Evolutionary conservation across 345 rosid species (phyloP).

Genomic region (Murraya paniculata): DNA sequence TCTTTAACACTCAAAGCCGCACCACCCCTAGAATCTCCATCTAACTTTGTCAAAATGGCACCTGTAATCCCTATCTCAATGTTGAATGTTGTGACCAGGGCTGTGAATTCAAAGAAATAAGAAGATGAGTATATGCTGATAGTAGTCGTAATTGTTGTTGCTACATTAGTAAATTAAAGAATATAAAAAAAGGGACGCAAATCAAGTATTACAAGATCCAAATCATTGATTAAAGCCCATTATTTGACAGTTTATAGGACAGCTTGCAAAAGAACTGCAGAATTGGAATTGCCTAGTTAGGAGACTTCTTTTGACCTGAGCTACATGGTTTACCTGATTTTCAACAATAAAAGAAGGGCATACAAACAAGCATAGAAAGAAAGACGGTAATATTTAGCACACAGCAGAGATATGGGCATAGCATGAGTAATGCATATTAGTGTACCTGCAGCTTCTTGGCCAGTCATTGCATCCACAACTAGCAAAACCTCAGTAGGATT

Average conservation of each 20-base stretch:
- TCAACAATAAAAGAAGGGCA: neutral
- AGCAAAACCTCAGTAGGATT: conserved; percentile 94
- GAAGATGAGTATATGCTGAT: neutral
- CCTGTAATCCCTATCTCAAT: conserved; percentile 98
- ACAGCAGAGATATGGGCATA: neutral
- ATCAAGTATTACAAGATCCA: neutral
- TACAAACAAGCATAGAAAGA: neutral
- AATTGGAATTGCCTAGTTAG: neutral
- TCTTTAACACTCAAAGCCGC: conserved; percentile 98
- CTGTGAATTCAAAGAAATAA: conserved; percentile 38
- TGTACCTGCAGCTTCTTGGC: conserved; percentile 98
- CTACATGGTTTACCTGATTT: neutral
- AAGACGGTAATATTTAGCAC: neutral
- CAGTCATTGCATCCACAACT: conserved; percentile 99
- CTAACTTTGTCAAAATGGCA: conserved; percentile 97
- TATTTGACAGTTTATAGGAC: neutral
- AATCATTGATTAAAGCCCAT: neutral
- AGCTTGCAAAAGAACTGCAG: neutral
- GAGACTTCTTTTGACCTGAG: neutral
- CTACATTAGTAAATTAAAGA: conserved; percentile 1
- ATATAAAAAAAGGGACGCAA: neutral
- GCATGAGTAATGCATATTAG: neutral
- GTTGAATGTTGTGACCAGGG: conserved; percentile 90
- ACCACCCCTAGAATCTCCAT: conserved; percentile 99
- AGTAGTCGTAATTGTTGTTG: neutral